Evolutionary conservation across 768 basidiomycete genomes (phyloP), one percentile per base, ranked within the genome.

Genomic region (Psilocybe cubensis): DNA sequence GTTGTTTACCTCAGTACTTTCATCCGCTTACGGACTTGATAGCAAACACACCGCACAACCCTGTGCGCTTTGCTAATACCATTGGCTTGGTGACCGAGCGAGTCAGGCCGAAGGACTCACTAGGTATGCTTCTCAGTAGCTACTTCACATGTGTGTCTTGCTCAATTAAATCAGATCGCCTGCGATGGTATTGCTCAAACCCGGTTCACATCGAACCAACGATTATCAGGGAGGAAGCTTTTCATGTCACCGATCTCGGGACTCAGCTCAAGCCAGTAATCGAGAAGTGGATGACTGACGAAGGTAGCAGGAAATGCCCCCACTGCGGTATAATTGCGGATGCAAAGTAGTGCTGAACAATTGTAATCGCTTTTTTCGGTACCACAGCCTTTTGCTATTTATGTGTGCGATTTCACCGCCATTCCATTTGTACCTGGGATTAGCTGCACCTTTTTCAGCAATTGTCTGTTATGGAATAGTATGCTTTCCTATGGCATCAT

Each of bases 41-140:
- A 96, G 96, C 87, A 0, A 97, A 98, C 69, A 97, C 93, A 0
- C 96, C 96, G 0, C 96, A 99, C 73, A 97, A 96, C 66, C 96
- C 96, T 5, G 89, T 96, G 25, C 84, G 96, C 18, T 96, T 89
- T 65, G 87, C 87, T 1, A 79, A 98, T 71, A 98, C 96, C 0
- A 87, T 97, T 48, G 96, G 96, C 1, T 78, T 98, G 17, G 96
- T 98, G 20, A 77, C 96, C 28, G 96, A 99, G 71, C 85, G 93
- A 14, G 84, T 89, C 23, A 79, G 96, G 28, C 94, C 95, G 0
- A 76, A 79, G n/a, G 77, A 67, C 4, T 84, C 93, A 1, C 75
- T 86, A 49, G 96, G 96, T 93, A 20, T 27, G 24, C 45, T 41
- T 35, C 40, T 18, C n/a, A n/a, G n/a, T n/a, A n/a, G n/a, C 7